A percentile compares a stretch with the other conserved stretches of the same genome.
These are phyloP conservation scores for Heliocybe sulcata DNA, from an alignment of 1,284 basidiomycete species.

Conservation along the genomic window DNA sequence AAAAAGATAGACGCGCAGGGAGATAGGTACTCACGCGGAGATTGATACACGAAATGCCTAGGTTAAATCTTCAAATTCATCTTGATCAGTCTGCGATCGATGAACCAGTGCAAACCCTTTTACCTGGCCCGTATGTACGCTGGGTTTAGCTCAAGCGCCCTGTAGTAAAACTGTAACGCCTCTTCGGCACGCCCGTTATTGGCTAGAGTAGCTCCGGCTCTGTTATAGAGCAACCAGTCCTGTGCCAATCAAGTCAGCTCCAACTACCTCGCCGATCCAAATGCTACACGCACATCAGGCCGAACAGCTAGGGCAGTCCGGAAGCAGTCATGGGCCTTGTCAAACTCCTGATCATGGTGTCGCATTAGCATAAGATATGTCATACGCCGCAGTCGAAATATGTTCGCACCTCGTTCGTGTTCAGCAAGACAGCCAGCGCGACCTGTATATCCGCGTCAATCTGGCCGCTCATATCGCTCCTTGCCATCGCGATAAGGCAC, in stretches of 20 bases:
- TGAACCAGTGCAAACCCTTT: constrained; percentile 11
- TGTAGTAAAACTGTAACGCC: constrained; percentile 86
- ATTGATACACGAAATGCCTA: constrained; percentile 89
- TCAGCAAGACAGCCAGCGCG: constrained; percentile 90
- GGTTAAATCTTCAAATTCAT: constrained; percentile 62
- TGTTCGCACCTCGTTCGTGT: constrained; percentile 71
- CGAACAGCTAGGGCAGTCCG: constrained; percentile 80
- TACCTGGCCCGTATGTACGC: constrained; percentile 88
- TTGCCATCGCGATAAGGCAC: constrained; percentile 64
- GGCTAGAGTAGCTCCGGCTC: constrained; percentile 93
- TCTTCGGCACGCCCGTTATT: constrained; percentile 83
- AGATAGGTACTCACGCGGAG: constrained; percentile 49
- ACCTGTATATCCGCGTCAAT: constrained; percentile 95
- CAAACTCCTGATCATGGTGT: constrained; percentile 60
- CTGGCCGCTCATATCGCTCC: constrained; percentile 41
- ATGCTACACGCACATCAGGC: constrained; percentile 60
- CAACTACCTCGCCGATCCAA: not conserved
- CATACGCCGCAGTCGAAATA: constrained; percentile 4
- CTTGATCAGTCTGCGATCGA: constrained; percentile 2
- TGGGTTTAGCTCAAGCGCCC: constrained; percentile 87
- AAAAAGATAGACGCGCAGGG: not conserved
- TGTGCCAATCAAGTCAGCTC: constrained; percentile 20
- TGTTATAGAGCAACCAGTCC: constrained; percentile 96
- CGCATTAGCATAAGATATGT: constrained; percentile 8
- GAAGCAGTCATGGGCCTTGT: constrained; percentile 94